A percentile compares a stretch with the other conserved stretches of the same genome.
Conservation (phyloP, 805 yeast genomes). For the Candida lessepsii region DNA sequence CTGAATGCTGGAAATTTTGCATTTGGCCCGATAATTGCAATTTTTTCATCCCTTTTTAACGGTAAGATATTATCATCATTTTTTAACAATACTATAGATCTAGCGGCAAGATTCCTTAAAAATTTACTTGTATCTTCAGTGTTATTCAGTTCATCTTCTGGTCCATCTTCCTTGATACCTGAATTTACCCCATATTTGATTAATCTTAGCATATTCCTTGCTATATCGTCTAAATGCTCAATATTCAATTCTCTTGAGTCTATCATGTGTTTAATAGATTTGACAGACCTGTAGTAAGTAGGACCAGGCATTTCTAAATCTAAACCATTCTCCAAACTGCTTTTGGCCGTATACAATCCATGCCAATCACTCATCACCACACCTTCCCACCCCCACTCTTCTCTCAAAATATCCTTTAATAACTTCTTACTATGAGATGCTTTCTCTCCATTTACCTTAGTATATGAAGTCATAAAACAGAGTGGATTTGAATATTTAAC, state of each 20-base stretch:
- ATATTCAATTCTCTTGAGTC: slow-evolving; percentile 25
- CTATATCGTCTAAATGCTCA: slow-evolving; percentile 27
- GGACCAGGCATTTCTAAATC: slow-evolving; percentile 39
- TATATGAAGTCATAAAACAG: slow-evolving; percentile 33
- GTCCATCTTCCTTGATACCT: slow-evolving; percentile 22
- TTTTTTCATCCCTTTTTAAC: slow-evolving; percentile 27
- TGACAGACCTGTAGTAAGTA: slow-evolving; percentile 20
- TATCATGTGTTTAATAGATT: slow-evolving; percentile 23
- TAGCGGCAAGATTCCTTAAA: slow-evolving; percentile 23
- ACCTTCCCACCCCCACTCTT: slow-evolving; percentile 36
- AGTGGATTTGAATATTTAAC: slow-evolving; percentile 28
- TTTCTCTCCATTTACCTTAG: slow-evolving; percentile 31
- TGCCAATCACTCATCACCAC: slow-evolving; percentile 35
- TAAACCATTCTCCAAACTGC: slow-evolving; percentile 27
- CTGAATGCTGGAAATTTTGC: slow-evolving; percentile 28
- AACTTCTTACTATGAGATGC: slow-evolving; percentile 24
- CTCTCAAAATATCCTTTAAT: slow-evolving; percentile 24
- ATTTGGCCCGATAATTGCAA: slow-evolving; percentile 35
- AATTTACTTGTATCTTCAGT: slow-evolving; percentile 24
- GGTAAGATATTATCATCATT: slow-evolving; percentile 28
- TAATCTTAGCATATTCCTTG: slow-evolving; percentile 25
- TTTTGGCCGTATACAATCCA: slow-evolving; percentile 29
- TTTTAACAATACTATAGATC: slow-evolving; percentile 29
- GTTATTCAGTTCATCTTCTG: slow-evolving; percentile 22
- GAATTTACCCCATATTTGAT: slow-evolving; percentile 23